Percentiles rank a stretch among this genome's conserved stretches.
Conservation (phyloP, 345 rosid genomes). For the Erucastrum elatum region DNA sequence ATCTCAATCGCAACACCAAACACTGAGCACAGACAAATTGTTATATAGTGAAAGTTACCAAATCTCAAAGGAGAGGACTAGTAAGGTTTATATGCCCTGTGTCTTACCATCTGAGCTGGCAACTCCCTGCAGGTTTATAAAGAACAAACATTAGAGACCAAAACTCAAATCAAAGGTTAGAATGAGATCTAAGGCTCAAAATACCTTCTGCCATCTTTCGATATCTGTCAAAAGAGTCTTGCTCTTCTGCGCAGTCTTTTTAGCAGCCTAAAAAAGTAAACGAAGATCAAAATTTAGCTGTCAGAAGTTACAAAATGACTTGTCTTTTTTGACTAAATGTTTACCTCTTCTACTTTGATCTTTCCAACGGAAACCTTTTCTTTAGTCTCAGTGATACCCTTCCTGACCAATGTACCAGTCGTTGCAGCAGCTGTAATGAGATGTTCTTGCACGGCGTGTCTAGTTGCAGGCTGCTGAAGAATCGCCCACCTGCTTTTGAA, state of each 20-base stretch:
- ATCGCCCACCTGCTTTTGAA: slow-evolving; percentile 78
- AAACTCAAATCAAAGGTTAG: slow-evolving; percentile 13
- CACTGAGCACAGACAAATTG: slow-evolving; percentile 41
- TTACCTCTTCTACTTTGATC: slow-evolving; percentile 89
- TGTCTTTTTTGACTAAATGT: not conserved
- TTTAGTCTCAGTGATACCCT: slow-evolving; percentile 79
- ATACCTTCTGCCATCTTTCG: slow-evolving; percentile 98
- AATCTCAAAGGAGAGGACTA: too few relatives aligned
- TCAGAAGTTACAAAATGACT: not conserved
- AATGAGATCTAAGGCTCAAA: slow-evolving; percentile 7
- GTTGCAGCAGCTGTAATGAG: slow-evolving; percentile 82
- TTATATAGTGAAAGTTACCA: not conserved
- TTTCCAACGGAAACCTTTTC: slow-evolving; percentile 90
- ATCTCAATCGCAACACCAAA: slow-evolving; percentile 89
- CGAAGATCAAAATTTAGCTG: not conserved
- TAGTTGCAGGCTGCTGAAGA: slow-evolving; percentile 87
- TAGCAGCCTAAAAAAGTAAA: slow-evolving; percentile 64
- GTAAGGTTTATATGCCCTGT: too few relatives aligned
- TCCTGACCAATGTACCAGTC: slow-evolving; percentile 75
- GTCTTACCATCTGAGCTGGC: slow-evolving; percentile 90
- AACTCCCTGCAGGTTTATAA: slow-evolving; percentile 71
- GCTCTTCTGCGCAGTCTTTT: slow-evolving; percentile 85
- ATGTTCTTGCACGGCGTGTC: slow-evolving; percentile 79
- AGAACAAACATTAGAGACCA: slow-evolving; percentile 32
- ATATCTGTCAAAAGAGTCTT: slow-evolving; percentile 83